Evolutionary conservation across 179 eudicot species (phyloP).

Genomic region (Corrigiola litoralis): DNA sequence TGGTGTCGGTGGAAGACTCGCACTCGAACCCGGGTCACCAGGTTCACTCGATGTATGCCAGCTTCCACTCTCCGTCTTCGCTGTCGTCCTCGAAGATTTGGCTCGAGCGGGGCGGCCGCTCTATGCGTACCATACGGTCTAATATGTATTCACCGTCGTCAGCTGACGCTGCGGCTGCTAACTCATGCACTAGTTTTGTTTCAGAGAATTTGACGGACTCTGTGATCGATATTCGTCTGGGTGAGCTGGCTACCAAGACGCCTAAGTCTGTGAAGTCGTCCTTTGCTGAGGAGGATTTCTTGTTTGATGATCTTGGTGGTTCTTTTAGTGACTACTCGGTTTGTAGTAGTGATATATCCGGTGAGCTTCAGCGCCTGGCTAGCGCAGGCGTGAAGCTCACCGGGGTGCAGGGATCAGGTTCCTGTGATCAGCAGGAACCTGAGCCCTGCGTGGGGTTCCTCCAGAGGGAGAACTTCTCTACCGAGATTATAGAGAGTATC

Average conservation of each 20-base stretch:
- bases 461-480: conserved; percentile 61
- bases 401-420: not conserved
- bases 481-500: conserved; percentile 80
- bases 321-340: conserved; percentile 61
- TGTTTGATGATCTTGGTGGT: conserved; percentile 42
- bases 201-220: conserved; percentile 71
- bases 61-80: conserved; percentile 34
- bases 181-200: not conserved
- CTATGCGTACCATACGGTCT: conserved; percentile 91
- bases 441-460: conserved; percentile 71
- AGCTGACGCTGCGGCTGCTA: not conserved
- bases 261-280: conserved; percentile 24
- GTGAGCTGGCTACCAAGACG: conserved; percentile 51
- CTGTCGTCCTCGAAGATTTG: conserved; percentile 46
- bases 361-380: conserved; percentile 78
- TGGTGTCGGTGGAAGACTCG: conserved; percentile 42
- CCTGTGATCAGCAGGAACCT: conserved; percentile 21
- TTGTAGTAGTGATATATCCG: conserved; percentile 81
- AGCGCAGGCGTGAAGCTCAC: conserved; percentile 1
- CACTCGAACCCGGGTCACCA: conserved; percentile 14
- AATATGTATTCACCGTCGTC: conserved; percentile 35
- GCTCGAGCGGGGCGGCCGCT: conserved; percentile 67
- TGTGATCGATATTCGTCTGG: conserved; percentile 58
- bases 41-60: conserved; percentile 30
- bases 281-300: conserved; percentile 32